Evolutionary conservation across 176 grass and related monocot species (phyloP).

Genomic region (Paspalum notatum): DNA sequence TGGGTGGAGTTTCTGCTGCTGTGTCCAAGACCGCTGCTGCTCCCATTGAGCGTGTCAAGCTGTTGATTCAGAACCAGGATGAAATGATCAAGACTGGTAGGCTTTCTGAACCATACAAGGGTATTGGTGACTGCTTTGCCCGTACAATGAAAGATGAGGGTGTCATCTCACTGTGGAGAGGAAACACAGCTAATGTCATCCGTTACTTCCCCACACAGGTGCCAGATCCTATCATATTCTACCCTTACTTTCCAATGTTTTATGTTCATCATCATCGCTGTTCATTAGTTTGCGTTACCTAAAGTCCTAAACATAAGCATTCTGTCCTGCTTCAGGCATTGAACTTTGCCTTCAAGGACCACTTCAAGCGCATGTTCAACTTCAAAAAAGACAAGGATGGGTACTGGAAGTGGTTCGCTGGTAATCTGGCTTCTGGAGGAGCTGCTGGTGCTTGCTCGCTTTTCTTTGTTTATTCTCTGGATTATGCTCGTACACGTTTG

Average conservation of each 20-base stretch:
- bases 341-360: slow-evolving; percentile 73
- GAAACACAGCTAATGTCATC: slow-evolving; percentile 76
- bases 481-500: slow-evolving; percentile 63
- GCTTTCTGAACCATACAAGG: slow-evolving; percentile 64
- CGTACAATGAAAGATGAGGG: slow-evolving; percentile 68
- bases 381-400: slow-evolving; percentile 75
- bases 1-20: slow-evolving; percentile 73
- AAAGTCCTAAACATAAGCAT: background rate
- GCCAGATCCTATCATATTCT: background rate
- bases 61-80: slow-evolving; percentile 71
- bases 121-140: slow-evolving; percentile 57
- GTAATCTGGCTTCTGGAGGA: slow-evolving; percentile 68
- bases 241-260: background rate
- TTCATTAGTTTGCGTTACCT: background rate
- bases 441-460: slow-evolving; percentile 72
- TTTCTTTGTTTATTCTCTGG: slow-evolving; percentile 68
- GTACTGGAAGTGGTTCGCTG: slow-evolving; percentile 78
- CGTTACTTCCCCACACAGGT: slow-evolving; percentile 80
- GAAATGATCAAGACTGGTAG: slow-evolving; percentile 66
- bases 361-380: slow-evolving; percentile 83
- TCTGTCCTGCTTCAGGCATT: slow-evolving; percentile 47
- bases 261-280: background rate
- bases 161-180: slow-evolving; percentile 61
- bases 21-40: slow-evolving; percentile 70
- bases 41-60: slow-evolving; percentile 74